Percentiles rank a stretch among this genome's conserved stretches.
Evolutionary conservation across 768 basidiomycete species (phyloP).

Genomic region (Amanita subjunquillea): DNA sequence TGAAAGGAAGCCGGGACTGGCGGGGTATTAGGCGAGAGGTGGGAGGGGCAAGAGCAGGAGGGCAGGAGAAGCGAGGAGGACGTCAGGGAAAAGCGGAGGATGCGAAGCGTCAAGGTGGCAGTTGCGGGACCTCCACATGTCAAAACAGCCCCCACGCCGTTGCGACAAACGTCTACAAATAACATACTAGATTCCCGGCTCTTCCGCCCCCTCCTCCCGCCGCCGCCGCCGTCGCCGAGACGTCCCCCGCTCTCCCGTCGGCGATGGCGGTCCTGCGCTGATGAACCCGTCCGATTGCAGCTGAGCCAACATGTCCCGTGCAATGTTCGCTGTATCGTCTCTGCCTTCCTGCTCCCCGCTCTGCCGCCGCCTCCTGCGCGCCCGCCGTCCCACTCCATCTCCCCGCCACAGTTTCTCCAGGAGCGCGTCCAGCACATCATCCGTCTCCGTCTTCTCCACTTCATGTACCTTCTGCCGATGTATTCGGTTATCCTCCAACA

Average conservation of each 20-base stretch:
- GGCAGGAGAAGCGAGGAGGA: neutral
- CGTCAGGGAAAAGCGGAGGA: neutral
- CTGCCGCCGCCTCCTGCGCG: slow-evolving; percentile 34
- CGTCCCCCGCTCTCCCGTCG: neutral
- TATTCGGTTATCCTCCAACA: slow-evolving; percentile 51
- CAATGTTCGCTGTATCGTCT: slow-evolving; percentile 46
- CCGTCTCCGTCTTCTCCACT: slow-evolving; percentile 31
- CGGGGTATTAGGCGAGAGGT: neutral
- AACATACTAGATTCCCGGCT: neutral
- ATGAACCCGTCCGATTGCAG: slow-evolving; percentile 65
- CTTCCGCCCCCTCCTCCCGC: neutral
- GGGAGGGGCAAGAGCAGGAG: neutral
- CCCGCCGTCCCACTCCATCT: slow-evolving; percentile 47
- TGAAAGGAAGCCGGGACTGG: slow-evolving; percentile 6
- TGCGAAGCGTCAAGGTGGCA: neutral
- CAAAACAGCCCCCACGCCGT: neutral
- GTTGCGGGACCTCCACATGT: neutral
- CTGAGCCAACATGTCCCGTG: slow-evolving; percentile 66
- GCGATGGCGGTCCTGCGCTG: slow-evolving; percentile 32
- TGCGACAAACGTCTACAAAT: neutral
- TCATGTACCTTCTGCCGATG: slow-evolving; percentile 41
- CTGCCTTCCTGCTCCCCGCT: slow-evolving; percentile 23
- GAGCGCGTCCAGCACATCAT: slow-evolving; percentile 62
- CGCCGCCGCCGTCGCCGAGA: neutral
- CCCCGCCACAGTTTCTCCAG: slow-evolving; percentile 67